These are phyloP conservation scores for Hippophae gyantsensis DNA, from an alignment of 306 rosid species.

Conservation along the genomic window DNA sequence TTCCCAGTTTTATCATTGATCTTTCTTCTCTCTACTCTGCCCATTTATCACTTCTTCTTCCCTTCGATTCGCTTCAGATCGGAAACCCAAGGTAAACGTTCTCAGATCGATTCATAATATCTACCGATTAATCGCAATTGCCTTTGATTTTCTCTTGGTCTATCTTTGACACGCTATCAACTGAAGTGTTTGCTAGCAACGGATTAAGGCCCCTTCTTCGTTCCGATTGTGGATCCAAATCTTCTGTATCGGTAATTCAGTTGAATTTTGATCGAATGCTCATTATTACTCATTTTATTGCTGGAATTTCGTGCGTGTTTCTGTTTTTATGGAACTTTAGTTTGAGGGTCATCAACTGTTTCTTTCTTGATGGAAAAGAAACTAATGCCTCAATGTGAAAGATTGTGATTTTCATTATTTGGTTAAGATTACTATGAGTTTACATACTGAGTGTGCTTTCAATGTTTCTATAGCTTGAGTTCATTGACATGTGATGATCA, in stretches of 20 bases:
- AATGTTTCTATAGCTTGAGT: slow-evolving; percentile 5
- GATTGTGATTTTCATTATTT: not conserved
- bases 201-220: not conserved
- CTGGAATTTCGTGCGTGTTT: not conserved
- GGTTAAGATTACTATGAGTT: slow-evolving; percentile 1
- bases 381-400: slow-evolving; percentile 7
- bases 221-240: slow-evolving; percentile 14
- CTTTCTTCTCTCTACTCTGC: slow-evolving; percentile 15
- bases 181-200: not conserved
- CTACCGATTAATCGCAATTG: slow-evolving; percentile 1
- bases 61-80: slow-evolving; percentile 45
- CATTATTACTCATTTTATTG: not conserved
- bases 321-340: not conserved
- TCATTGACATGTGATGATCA: not conserved
- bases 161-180: not conserved
- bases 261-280: not conserved
- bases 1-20: not conserved
- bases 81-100: slow-evolving; percentile 26
- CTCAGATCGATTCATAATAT: slow-evolving; percentile 29
- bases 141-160: not conserved
- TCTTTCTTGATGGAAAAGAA: slow-evolving; percentile 11
- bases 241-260: not conserved
- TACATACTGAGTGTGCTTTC: slow-evolving; percentile 12
- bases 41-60: slow-evolving; percentile 17
- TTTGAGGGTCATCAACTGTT: slow-evolving; percentile 4